These are phyloP conservation scores for Citrullus colocynthis DNA, from an alignment of 306 rosid species.

Conservation along the genomic window DNA sequence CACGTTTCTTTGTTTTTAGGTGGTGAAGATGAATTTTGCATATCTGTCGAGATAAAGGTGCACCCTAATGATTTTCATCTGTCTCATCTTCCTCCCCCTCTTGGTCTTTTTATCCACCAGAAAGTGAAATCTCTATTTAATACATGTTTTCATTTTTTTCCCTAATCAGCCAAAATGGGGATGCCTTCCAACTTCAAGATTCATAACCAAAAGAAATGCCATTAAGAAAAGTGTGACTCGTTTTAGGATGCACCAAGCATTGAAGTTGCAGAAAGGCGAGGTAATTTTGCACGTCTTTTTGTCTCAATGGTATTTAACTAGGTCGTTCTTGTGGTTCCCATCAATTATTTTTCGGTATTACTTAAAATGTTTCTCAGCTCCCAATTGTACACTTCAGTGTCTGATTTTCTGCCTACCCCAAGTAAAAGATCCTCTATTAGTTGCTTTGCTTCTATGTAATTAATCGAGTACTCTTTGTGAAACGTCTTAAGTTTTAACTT, in stretches of 20 bases:
- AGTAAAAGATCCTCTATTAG: background rate
- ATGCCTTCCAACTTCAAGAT: slow-evolving; percentile 65
- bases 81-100: background rate
- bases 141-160: background rate
- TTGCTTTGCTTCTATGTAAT: background rate
- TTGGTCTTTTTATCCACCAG: background rate
- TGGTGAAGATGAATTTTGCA: slow-evolving; percentile 32
- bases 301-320: background rate
- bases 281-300: slow-evolving; percentile 17
- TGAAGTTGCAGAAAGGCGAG: slow-evolving; percentile 78
- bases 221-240: slow-evolving; percentile 56
- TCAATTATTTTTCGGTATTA: background rate
- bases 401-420: background rate
- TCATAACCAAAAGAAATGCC: slow-evolving; percentile 54
- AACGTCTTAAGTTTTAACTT: background rate
- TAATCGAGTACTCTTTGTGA: background rate
- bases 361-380: background rate
- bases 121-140: background rate
- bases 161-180: slow-evolving; percentile 77
- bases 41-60: slow-evolving; percentile 94
- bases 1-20: slow-evolving; percentile 33
- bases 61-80: background rate
- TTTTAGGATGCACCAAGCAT: slow-evolving; percentile 85
- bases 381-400: background rate
- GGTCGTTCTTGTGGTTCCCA: background rate